phyloP scores from a whole-genome alignment of 257 asterid genomes.

The Lithospermum erythrorhizon region DNA sequence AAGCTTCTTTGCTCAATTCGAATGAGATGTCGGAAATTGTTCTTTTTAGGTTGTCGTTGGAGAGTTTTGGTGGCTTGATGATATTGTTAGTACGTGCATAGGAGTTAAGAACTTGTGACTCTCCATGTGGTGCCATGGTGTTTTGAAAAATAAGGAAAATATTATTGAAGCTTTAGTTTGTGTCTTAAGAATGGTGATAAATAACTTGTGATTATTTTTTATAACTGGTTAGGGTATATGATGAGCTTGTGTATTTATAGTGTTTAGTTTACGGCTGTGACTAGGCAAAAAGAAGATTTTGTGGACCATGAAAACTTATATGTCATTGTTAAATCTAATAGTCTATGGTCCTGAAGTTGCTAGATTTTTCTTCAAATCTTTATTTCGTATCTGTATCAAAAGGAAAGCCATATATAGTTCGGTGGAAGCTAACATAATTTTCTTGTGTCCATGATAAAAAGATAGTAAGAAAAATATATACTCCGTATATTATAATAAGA shows the following conservation, averaged over 20 bases:
- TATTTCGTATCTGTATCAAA: constrained; percentile 1
- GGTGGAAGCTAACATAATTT: background rate
- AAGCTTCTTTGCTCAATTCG: constrained; percentile 27
- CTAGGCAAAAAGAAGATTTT: constrained; percentile 1
- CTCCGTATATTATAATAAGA: too few relatives aligned
- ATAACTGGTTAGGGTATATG: background rate
- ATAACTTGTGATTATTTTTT: background rate
- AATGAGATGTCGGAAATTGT: constrained; percentile 71
- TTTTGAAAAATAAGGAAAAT: background rate
- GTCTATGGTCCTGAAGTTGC: constrained; percentile 9
- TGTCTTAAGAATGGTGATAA: background rate
- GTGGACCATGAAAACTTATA: constrained; percentile 18
- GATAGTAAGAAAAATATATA: too few relatives aligned
- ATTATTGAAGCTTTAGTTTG: background rate
- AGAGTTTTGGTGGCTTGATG: constrained; percentile 38
- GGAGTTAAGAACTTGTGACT: background rate
- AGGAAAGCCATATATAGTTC: background rate
- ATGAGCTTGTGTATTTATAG: constrained; percentile 6
- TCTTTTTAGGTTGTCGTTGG: constrained; percentile 50
- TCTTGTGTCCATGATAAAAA: too few relatives aligned
- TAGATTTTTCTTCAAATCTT: constrained; percentile 1
- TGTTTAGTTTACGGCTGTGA: background rate
- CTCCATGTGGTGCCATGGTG: constrained; percentile 16
- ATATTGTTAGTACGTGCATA: background rate
- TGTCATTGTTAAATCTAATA: constrained; percentile 12